Percentiles rank a stretch among this genome's conserved stretches.
These are phyloP conservation scores for Lactarius akahatsu DNA, from an alignment of 768 basidiomycete species.

Conservation along the genomic window DNA sequence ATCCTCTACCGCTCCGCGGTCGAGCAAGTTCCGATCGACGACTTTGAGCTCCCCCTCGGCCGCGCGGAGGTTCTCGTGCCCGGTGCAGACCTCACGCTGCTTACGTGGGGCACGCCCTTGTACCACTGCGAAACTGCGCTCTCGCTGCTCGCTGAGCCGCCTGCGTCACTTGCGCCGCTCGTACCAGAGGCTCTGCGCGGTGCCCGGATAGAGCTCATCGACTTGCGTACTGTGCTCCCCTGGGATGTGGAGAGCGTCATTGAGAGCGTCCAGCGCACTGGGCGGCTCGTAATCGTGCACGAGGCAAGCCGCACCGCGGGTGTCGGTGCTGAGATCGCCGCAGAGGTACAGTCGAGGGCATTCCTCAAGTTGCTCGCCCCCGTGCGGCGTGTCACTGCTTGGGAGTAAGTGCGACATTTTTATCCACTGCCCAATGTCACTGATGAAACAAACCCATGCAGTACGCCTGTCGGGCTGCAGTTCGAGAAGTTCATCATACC, in stretches of 20 bases:
- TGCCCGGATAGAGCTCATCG: conserved; percentile 85
- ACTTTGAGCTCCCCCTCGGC: conserved; percentile 80
- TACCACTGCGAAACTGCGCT: conserved; percentile 88
- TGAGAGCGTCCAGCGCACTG: conserved; percentile 82
- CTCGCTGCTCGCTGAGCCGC: conserved; percentile 66
- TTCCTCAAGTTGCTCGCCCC: conserved; percentile 89
- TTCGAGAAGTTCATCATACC: conserved; percentile 94
- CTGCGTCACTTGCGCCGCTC: conserved; percentile 57
- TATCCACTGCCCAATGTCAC: conserved; percentile 4
- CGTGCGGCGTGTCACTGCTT: conserved; percentile 81
- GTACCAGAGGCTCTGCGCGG: conserved; percentile 63
- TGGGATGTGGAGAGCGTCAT: conserved; percentile 82
- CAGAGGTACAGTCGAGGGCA: conserved; percentile 83
- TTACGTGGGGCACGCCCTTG: conserved; percentile 92
- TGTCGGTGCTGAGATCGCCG: conserved; percentile 89
- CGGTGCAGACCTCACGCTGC: conserved; percentile 83
- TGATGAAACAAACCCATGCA: conserved; percentile 34
- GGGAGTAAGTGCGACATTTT: conserved; percentile 72
- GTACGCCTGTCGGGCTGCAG: conserved; percentile 78
- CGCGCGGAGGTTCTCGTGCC: conserved; percentile 71
- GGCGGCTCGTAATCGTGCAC: conserved; percentile 85
- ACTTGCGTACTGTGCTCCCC: conserved; percentile 84
- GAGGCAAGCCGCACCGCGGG: conserved; percentile 88
- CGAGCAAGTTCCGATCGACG: conserved; percentile 90
- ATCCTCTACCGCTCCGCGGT: conserved; percentile 90